Evolutionary conservation across 2,329 filamentous ascomycete genomes (phyloP), one percentile per base, ranked within the genome.

Genomic region (Didymellaceae sp.): DNA sequence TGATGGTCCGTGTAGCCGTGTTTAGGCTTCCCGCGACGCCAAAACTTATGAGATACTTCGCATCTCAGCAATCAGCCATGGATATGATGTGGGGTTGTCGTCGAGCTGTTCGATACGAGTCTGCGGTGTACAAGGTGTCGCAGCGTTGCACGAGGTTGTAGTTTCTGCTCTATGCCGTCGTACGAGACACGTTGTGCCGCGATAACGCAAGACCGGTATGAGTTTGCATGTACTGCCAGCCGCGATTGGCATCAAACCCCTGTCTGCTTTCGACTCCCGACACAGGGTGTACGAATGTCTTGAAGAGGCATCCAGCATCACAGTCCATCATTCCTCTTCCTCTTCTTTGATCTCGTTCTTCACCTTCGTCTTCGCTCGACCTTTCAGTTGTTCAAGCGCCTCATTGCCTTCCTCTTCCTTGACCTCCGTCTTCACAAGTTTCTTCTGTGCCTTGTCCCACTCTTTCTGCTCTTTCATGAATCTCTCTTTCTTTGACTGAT

Each of bases 401-500:
- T 37, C 28, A 6, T 14, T 20, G 10, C 18, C 24, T 11, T n/a
- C 42, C 18, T 44, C 39, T n/a, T 37, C 45, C 20, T 52, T 49
- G 26, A 28, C 34, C 13, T 31, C 35, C 14, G 34, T 17, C 33
- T 49, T 53, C 24, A 26, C 43, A 8, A 6, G 14, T 48, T 55
- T 61, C 35, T 50, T 59, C 32, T 47, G 38, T 43, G 59, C 52
- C 50, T 58, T 71, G 31, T 75, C 70, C 75, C 75, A 78, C 52
- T 66, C 67, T 55, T 70, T 69, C 73, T 81, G 78, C 66, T 81
- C 78, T 33, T 65, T 73, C 56, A 78, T 52, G 59, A 81, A 82
- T 52, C 66, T 69, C 39, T 71, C 71, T 58, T 81, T 83, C 60
- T 75, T 58, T 35, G 54, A 58, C 52, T 66, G 22, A 66, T 82